A percentile compares a stretch with the other conserved stretches of the same genome.
These are phyloP conservation scores for Nicotiana knightiana DNA, from an alignment of 257 asterid species.

Conservation along the genomic window DNA sequence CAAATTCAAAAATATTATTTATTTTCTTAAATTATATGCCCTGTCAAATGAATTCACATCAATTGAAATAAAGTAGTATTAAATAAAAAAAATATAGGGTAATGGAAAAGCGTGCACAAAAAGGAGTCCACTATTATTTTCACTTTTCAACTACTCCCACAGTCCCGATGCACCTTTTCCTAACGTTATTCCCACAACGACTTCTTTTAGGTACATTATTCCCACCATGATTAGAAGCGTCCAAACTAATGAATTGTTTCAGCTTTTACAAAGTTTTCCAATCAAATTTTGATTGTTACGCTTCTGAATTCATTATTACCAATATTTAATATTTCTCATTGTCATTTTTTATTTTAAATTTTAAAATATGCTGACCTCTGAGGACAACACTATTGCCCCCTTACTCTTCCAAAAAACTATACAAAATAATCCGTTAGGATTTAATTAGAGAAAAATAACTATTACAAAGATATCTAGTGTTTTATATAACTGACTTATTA, in stretches of 20 bases:
- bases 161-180: neutral
- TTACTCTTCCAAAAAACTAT: too few species aligned
- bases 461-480: too few species aligned
- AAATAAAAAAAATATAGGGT: neutral
- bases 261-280: neutral
- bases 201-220: neutral
- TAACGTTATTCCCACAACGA: neutral
- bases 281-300: neutral
- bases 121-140: neutral
- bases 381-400: too few species aligned
- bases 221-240: conserved; percentile 10
- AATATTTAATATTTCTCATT: neutral
- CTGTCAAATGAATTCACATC: too few species aligned
- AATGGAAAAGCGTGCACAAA: neutral
- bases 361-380: too few species aligned
- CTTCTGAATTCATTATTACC: neutral
- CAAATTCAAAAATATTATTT: too few species aligned
- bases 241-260: neutral
- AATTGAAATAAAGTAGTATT: neutral
- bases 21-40: too few species aligned
- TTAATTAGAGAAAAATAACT: too few species aligned
- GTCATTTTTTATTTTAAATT: neutral
- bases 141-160: conserved; percentile 12
- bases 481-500: too few species aligned
- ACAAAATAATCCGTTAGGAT: too few species aligned